Conservation (phyloP, 2,329 filamentous ascomycete genomes). For the Helotiales sp. region DNA sequence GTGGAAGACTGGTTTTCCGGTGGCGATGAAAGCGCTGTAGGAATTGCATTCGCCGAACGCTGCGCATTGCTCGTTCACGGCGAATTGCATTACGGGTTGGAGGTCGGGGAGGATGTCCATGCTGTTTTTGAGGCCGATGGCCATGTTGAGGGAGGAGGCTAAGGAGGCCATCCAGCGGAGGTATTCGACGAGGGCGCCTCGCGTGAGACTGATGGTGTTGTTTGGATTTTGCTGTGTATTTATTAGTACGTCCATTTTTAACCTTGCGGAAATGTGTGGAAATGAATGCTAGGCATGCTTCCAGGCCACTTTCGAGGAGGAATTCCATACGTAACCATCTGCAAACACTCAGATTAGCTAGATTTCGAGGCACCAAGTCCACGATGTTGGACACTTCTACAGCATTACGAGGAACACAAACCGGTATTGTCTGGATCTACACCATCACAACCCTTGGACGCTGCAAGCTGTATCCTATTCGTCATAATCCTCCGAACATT, state of each 20-base stretch:
- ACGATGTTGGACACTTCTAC: slow-evolving; percentile 58
- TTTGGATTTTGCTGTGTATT: slow-evolving; percentile 46
- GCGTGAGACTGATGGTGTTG: slow-evolving; percentile 34
- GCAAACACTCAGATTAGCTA: background rate
- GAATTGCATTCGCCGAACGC: slow-evolving; percentile 62
- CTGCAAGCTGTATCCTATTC: slow-evolving; percentile 61
- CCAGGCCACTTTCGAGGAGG: background rate
- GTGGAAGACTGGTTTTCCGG: slow-evolving; percentile 72
- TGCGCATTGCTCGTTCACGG: slow-evolving; percentile 73
- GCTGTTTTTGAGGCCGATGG: slow-evolving; percentile 72
- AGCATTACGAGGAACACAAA: slow-evolving; percentile 67
- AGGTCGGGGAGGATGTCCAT: slow-evolving; percentile 59
- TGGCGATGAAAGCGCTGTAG: slow-evolving; percentile 62
- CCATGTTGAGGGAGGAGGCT: slow-evolving; percentile 59
- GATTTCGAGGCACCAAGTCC: slow-evolving; percentile 53
- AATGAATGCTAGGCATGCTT: too few species aligned
- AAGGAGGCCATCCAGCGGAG: slow-evolving; percentile 63
- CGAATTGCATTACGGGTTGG: slow-evolving; percentile 61
- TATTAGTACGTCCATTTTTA: background rate
- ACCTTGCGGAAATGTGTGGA: background rate
- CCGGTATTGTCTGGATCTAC: slow-evolving; percentile 73
- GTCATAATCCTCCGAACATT: slow-evolving; percentile 69
- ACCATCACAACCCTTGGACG: slow-evolving; percentile 68
- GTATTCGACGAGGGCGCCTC: slow-evolving; percentile 65
- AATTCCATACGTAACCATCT: slow-evolving; percentile 22